Base-by-base conservation (phyloP, 495 filamentous ascomycete genomes). In the Penicillium soppii region DNA sequence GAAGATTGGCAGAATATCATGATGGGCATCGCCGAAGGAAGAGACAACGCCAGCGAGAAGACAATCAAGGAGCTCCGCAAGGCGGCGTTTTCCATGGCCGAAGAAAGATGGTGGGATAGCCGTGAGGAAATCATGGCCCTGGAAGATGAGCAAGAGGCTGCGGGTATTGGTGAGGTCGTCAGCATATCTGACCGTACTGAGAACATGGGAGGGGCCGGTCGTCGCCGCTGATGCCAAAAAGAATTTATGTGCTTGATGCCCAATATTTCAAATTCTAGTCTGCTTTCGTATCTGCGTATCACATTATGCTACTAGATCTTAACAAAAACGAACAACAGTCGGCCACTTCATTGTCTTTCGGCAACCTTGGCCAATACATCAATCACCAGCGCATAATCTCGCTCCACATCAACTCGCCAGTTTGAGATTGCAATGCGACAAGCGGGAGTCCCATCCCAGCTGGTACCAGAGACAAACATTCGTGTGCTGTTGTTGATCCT, bases 31-130 rank as follows among this genome's bases (percentile, higher is more conserved):
- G 56, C 87, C 26, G 80, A 79, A 56, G 79, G 78, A 70, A 84
- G 80, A 61, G 79, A 76, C 8, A 67, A 78, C 41, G 61, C 59
- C 7, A 53, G 64, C 2, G 71, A 71, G 32, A 88, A 88, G 68
- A 79, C 82, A 4, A 74, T 96, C 56, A 98, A 98, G 74, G 94
- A 97, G 73, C 78, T 97, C 51, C 89, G 92, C 60, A 88, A 91
- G 54, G 83, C 81, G 41, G 94, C 92, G 2, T 98, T 97, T 64
- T 83, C 88, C 56, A 75, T 86, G 49, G 90, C 90, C 35, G 94
- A 98, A 72, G 89, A 90, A 67, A 96, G 92, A 63, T 98, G 94
- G 94, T 98, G 94, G 94, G 94, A 96, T 75, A 92, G 89, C 65
- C 78, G 94, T 58, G 94, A 98, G 69, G 94, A 98, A 71, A 88